Evolutionary conservation across 1,139 yeast genomes (phyloP).

Genomic region (Williopsis jadinii): DNA sequence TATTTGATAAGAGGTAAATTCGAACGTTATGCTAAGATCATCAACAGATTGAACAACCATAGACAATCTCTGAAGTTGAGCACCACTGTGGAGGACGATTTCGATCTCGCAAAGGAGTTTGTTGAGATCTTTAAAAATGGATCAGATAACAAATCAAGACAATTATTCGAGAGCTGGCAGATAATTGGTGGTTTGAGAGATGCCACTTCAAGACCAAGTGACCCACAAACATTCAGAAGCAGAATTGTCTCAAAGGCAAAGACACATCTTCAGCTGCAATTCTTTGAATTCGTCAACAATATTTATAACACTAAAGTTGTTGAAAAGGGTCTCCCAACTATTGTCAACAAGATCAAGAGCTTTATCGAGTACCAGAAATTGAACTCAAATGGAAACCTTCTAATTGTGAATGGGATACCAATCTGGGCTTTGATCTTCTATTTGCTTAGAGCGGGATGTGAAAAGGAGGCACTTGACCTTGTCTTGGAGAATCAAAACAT

Average conservation of each 20-base stretch:
- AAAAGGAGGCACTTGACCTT: slow-evolving; percentile 66
- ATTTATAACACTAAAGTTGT: slow-evolving; percentile 59
- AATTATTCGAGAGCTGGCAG: slow-evolving; percentile 59
- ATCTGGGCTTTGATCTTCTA: slow-evolving; percentile 90
- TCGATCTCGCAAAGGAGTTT: slow-evolving; percentile 27
- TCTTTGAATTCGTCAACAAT: slow-evolving; percentile 65
- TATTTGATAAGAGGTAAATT: slow-evolving; percentile 47
- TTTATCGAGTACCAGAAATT: slow-evolving; percentile 48
- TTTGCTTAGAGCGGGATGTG: slow-evolving; percentile 75
- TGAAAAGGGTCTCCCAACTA: slow-evolving; percentile 63
- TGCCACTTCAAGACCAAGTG: slow-evolving; percentile 22
- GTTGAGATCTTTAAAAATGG: slow-evolving; percentile 26
- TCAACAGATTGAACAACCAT: slow-evolving; percentile 63
- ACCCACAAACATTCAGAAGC: slow-evolving; percentile 36
- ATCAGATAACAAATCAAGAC: slow-evolving; percentile 51
- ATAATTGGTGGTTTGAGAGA: slow-evolving; percentile 35
- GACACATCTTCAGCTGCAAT: slow-evolving; percentile 65
- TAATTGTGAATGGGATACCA: slow-evolving; percentile 74
- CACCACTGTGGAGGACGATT: slow-evolving; percentile 25
- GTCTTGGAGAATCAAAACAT: slow-evolving; percentile 44
- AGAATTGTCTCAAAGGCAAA: slow-evolving; percentile 52
- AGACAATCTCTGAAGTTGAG: slow-evolving; percentile 47
- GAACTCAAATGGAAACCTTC: slow-evolving; percentile 38
- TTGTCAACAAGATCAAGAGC: slow-evolving; percentile 61
- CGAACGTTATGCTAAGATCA: slow-evolving; percentile 65